Base-by-base conservation (phyloP, 371 early-diverging fungal genomes). In the Dinochytrium kinnereticum region DNA sequence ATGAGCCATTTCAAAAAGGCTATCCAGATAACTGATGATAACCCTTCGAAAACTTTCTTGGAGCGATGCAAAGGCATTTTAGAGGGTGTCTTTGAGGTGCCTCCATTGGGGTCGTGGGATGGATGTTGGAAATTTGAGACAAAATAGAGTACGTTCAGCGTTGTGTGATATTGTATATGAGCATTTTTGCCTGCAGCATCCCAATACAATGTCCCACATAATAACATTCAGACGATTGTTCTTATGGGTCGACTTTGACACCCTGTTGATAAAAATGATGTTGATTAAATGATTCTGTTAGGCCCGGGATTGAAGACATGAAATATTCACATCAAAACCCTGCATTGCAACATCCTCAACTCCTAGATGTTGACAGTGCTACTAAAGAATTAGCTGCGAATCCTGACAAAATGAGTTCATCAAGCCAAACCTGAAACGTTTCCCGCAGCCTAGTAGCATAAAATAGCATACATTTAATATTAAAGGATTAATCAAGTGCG, bases 1-100 rank as follows among this genome's bases (percentile, higher is more conserved):
- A 72, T 81, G 37, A 69, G 61, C 15, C 84, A 86, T 69, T 86
- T 86, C 70, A 73, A 78, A 68, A 84, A 86, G 71, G 81, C 83
- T 0, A 71, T 83, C n/a, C 77, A 79, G 57, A 68, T 85, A 13
- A 68, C 75, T 0, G 79, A 81, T 50, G 86, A 86, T 68, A 72
- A 38, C n/a, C 84, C 85, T 0, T 70, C 80, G 0, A 75, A 74
- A 65, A 72, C 66, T 15, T 75, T 86, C 59, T 69, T 78, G 36
- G 79, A 79, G 38, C 55, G 82, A 1, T 84, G 82, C 68, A 71
- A 75, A 55, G 77, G 64, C 21, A 40, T 84, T 0, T 44, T 84
- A 5, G 84, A 84, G 21, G 82, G 84, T 1, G n/a, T 53, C 26
- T 74, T 71, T 69, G 76, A 73, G 19, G 49, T 81, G 5, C 74